A percentile compares a stretch with the other conserved stretches of the same genome.
These are phyloP conservation scores for Neocucurbitaria cava DNA, from an alignment of 2,329 filamentous ascomycete species.

Conservation along the genomic window DNA sequence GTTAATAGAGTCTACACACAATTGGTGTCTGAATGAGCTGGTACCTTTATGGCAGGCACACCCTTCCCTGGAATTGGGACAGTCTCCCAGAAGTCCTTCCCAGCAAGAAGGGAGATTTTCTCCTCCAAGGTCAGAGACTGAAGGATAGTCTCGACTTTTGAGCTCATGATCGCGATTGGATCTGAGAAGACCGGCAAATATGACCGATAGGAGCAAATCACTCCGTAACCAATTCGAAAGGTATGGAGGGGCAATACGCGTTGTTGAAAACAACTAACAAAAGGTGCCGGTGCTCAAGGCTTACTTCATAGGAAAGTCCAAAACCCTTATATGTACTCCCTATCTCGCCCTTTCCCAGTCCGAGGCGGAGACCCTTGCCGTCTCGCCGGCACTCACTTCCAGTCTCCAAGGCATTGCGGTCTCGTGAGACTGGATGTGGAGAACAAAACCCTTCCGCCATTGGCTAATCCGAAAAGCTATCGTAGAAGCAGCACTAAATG, in stretches of 20 bases:
- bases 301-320: background rate
- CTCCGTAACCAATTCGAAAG: background rate
- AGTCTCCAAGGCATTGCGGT: constrained; percentile 1
- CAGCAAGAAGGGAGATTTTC: constrained; percentile 44
- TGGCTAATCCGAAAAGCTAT: constrained; percentile 12
- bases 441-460: constrained; percentile 11
- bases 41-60: constrained; percentile 63
- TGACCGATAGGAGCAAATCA: background rate
- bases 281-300: constrained; percentile 7
- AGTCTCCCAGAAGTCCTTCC: constrained; percentile 73
- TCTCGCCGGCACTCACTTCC: constrained; percentile 15
- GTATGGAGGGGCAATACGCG: background rate
- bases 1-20: constrained; percentile 2
- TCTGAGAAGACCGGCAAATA: background rate
- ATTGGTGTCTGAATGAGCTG: background rate
- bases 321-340: constrained; percentile 9
- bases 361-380: constrained; percentile 21
- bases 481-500: constrained; percentile 4
- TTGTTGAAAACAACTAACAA: background rate
- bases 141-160: constrained; percentile 37
- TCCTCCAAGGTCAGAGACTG: constrained; percentile 44
- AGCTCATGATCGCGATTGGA: constrained; percentile 21
- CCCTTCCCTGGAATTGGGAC: constrained; percentile 64
- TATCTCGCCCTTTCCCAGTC: background rate
- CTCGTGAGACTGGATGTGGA: constrained; percentile 19